These are phyloP conservation scores for Salvia splendens DNA, from an alignment of 257 asterid genomes.

Conservation along the genomic window DNA sequence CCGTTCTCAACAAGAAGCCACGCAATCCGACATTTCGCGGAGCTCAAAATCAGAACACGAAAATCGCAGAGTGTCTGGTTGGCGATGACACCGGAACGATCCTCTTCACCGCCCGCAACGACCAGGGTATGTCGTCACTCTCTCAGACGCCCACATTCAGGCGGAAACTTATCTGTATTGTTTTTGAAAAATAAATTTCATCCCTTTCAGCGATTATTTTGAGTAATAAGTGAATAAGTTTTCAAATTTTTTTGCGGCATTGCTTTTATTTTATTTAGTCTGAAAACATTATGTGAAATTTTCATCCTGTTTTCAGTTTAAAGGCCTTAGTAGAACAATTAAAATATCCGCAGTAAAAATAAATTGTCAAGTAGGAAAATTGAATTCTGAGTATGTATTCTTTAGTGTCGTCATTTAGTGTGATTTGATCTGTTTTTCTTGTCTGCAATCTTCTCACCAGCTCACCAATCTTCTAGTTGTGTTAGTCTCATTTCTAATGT, in stretches of 20 bases:
- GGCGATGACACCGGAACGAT: slow-evolving; percentile 83
- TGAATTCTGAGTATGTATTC: neutral
- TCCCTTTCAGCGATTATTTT: neutral
- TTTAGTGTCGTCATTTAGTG: neutral
- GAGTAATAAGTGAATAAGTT: neutral
- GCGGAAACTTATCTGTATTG: neutral
- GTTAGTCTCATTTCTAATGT: neutral
- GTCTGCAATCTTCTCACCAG: neutral
- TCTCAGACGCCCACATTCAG: neutral
- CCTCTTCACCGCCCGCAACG: slow-evolving; percentile 82
- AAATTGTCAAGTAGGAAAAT: too few species aligned
- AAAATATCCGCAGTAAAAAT: neutral
- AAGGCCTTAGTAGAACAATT: neutral
- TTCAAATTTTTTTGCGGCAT: neutral
- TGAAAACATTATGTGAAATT: neutral
- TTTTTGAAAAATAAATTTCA: neutral
- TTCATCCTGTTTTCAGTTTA: neutral
- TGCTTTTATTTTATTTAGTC: neutral
- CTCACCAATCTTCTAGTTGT: neutral
- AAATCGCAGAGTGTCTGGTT: slow-evolving; percentile 75
- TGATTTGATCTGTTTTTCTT: too few species aligned
- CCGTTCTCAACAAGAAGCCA: slow-evolving; percentile 73
- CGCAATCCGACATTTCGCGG: slow-evolving; percentile 57
- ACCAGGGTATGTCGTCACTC: slow-evolving; percentile 32
- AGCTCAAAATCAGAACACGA: slow-evolving; percentile 49